phyloP scores from a whole-genome alignment of 106 monocot species.

The Acorus calamus region DNA sequence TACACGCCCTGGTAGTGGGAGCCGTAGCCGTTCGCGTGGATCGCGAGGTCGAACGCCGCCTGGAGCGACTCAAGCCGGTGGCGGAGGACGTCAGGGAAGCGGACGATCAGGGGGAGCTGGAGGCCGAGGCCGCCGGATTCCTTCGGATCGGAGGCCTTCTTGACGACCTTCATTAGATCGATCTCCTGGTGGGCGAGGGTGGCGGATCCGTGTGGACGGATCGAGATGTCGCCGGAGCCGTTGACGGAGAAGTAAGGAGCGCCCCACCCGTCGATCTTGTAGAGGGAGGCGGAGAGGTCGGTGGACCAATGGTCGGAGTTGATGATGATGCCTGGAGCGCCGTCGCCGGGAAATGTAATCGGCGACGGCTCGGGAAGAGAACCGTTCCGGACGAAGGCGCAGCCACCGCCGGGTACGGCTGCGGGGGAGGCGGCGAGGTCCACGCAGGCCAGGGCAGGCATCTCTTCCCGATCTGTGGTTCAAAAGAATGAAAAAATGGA shows the following conservation, averaged over 20 bases:
- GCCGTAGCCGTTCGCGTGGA: constrained; percentile 53
- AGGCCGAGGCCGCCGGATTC: constrained; percentile 69
- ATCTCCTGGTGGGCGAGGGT: constrained; percentile 80
- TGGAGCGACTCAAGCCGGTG: constrained; percentile 77
- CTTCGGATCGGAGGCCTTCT: constrained; percentile 60
- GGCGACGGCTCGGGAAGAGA: constrained; percentile 46
- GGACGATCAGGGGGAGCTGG: constrained; percentile 72
- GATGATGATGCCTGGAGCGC: constrained; percentile 20
- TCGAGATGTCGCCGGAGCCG: constrained; percentile 60
- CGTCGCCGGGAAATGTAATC: constrained; percentile 47
- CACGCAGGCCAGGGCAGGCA: constrained; percentile 78
- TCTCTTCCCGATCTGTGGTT: constrained; percentile 43
- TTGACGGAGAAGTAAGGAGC: constrained; percentile 88
- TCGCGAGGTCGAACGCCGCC: constrained; percentile 71
- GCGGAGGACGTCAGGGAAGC: constrained; percentile 75
- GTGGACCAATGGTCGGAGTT: constrained; percentile 37
- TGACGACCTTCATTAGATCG: constrained; percentile 84
- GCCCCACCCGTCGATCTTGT: constrained; percentile 89
- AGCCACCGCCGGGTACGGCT: constrained; percentile 3
- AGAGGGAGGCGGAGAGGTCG: constrained; percentile 66
- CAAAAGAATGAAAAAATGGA: constrained; percentile 13
- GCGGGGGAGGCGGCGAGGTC: constrained; percentile 29
- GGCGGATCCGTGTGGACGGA: constrained; percentile 44
- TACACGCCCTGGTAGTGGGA: constrained; percentile 89
- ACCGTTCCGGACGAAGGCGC: constrained; percentile 42